Evolutionary conservation across 169 alveolate genomes (phyloP).

Genomic region (Eimeria acervulina): DNA sequence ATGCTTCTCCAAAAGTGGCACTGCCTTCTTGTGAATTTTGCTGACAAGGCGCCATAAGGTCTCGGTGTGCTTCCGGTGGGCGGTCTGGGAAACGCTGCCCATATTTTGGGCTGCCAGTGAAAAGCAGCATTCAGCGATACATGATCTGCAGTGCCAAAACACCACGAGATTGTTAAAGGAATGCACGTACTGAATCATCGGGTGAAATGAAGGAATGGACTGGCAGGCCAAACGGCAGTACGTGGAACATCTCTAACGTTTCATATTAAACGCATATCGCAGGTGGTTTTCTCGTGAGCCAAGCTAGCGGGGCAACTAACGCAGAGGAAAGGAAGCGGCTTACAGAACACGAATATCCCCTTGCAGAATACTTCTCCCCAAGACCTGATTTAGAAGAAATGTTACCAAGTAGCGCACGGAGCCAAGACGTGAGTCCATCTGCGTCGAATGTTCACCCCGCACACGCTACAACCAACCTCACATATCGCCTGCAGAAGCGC

Average conservation of each 20-base stretch:
- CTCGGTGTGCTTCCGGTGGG: constrained; percentile 13
- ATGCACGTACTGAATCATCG: background rate
- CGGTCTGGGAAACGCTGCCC: constrained; percentile 26
- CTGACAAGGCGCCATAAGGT: constrained; percentile 78
- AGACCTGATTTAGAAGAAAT: constrained; percentile 61
- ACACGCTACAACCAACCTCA: background rate
- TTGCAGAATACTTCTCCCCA: constrained; percentile 64
- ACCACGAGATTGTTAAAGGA: background rate
- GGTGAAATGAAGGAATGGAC: background rate
- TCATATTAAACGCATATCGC: background rate
- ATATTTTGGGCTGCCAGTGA: constrained; percentile 45
- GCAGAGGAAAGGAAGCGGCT: background rate
- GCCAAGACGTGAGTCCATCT: constrained; percentile 71
- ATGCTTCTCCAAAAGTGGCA: constrained; percentile 47
- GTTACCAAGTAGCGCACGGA: constrained; percentile 79
- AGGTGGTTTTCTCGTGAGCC: background rate
- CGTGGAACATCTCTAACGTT: background rate
- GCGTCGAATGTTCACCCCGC: constrained; percentile 20
- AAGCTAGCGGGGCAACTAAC: background rate
- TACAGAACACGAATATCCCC: constrained; percentile 68
- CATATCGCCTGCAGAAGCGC: background rate
- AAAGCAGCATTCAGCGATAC: constrained; percentile 75
- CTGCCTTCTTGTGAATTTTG: constrained; percentile 70
- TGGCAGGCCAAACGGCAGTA: no score
- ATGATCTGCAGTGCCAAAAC: background rate